These are phyloP conservation scores for Staphylotrichum tortipilum DNA, from an alignment of 495 filamentous ascomycete species.

Conservation along the genomic window DNA sequence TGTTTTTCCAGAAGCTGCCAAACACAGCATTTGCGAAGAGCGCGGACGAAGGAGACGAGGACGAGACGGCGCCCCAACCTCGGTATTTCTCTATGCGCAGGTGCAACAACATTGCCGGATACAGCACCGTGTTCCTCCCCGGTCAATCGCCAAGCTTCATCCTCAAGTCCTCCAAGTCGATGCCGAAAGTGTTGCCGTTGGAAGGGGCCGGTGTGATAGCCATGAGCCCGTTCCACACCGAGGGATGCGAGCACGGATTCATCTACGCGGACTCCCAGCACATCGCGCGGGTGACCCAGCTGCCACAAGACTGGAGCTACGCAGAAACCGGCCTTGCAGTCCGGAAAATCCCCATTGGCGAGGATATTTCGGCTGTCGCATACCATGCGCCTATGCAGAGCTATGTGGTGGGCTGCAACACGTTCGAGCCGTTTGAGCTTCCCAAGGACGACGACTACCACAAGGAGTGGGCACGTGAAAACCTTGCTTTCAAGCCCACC, in stretches of 20 bases:
- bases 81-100: constrained; percentile 48
- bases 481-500: constrained; percentile 53
- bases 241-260: constrained; percentile 70
- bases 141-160: constrained; percentile 72
- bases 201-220: constrained; percentile 53
- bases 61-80: constrained; percentile 32
- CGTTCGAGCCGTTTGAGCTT: constrained; percentile 61
- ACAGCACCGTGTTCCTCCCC: constrained; percentile 70
- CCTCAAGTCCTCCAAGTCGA: constrained; percentile 63
- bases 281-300: constrained; percentile 55
- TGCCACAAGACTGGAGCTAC: constrained; percentile 56
- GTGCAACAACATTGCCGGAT: constrained; percentile 60
- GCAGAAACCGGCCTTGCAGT: constrained; percentile 61
- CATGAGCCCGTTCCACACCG: constrained; percentile 63
- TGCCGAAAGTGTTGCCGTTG: constrained; percentile 65
- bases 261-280: constrained; percentile 65
- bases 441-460: constrained; percentile 78
- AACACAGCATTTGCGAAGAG: constrained; percentile 51
- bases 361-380: constrained; percentile 62
- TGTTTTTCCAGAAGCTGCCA: constrained; percentile 70
- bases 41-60: constrained; percentile 31
- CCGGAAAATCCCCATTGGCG: constrained; percentile 56
- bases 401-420: constrained; percentile 69
- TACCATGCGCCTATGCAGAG: constrained; percentile 66
- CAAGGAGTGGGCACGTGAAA: constrained; percentile 68